Conservation (phyloP, 1,139 yeast species). For the Kodamaea derodonti region DNA sequence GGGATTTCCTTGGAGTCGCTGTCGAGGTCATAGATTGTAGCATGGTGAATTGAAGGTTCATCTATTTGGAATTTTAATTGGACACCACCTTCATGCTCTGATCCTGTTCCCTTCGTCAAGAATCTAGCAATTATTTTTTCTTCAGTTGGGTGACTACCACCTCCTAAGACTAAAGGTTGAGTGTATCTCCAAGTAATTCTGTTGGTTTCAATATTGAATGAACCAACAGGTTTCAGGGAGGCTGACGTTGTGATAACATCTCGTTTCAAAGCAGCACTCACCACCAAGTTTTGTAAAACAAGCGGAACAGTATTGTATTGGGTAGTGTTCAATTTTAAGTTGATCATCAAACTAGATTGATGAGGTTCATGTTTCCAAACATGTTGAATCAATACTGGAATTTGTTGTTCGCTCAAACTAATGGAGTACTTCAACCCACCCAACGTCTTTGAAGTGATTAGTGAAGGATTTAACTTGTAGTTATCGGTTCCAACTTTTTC, state of each 20-base stretch:
- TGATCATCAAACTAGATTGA: constrained; percentile 81
- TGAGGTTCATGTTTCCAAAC: constrained; percentile 84
- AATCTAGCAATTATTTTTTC: constrained; percentile 70
- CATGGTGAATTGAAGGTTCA: constrained; percentile 25
- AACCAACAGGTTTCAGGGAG: constrained; percentile 85
- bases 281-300: constrained; percentile 56
- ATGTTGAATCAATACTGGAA: constrained; percentile 75
- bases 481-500: constrained; percentile 26
- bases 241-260: constrained; percentile 59
- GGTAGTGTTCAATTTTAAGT: constrained; percentile 55
- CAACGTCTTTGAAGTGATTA: constrained; percentile 52
- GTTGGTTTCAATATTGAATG: constrained; percentile 78
- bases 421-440: constrained; percentile 71
- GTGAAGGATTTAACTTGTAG: constrained; percentile 31
- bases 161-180: constrained; percentile 42
- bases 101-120: constrained; percentile 57
- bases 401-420: constrained; percentile 34
- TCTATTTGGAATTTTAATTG: constrained; percentile 54
- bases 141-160: constrained; percentile 30
- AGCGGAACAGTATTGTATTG: constrained; percentile 20
- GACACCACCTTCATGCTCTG: constrained; percentile 67
- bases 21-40: constrained; percentile 18
- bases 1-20: constrained; percentile 22
- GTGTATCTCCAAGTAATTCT: constrained; percentile 81
- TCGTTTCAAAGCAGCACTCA: constrained; percentile 56